These are phyloP conservation scores for Boechera retrofracta DNA, from an alignment of 345 rosid genomes.

Conservation along the genomic window DNA sequence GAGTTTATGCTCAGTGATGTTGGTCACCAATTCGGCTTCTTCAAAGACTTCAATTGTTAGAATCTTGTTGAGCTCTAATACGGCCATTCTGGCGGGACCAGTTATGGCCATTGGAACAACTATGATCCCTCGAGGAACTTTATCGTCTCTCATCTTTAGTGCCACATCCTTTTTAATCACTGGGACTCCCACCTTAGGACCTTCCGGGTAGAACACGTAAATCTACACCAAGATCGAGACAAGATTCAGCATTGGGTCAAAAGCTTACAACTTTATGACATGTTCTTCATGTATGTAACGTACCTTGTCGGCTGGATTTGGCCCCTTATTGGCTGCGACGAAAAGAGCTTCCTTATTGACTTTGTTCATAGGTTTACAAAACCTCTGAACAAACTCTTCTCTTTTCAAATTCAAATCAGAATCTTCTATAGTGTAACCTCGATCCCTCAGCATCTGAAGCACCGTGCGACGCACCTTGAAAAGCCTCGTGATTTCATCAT, in stretches of 20 bases:
- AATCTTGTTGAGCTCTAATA: conserved; percentile 48
- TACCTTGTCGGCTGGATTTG: conserved; percentile 58
- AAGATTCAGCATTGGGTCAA: neutral
- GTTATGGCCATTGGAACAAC: conserved; percentile 54
- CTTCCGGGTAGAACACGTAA: conserved; percentile 61
- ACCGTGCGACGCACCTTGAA: conserved; percentile 60
- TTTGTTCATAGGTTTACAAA: conserved; percentile 39
- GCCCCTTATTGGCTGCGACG: conserved; percentile 41
- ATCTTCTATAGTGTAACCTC: conserved; percentile 53
- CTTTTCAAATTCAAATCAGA: conserved; percentile 57
- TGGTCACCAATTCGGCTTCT: conserved; percentile 61
- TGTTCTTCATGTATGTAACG: conserved; percentile 10
- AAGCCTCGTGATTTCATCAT: conserved; percentile 57
- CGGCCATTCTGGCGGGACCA: conserved; percentile 48
- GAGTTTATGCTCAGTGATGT: conserved; percentile 58
- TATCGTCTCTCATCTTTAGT: conserved; percentile 53
- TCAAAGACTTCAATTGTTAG: conserved; percentile 59
- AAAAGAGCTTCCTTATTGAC: conserved; percentile 57
- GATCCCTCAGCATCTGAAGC: conserved; percentile 63
- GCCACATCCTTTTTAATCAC: conserved; percentile 46
- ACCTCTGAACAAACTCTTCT: conserved; percentile 55
- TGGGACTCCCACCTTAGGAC: conserved; percentile 55
- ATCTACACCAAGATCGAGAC: conserved; percentile 47
- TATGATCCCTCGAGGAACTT: conserved; percentile 52
- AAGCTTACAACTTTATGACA: conserved; percentile 14